Evolutionary conservation across 768 basidiomycete genomes (phyloP).

Genomic region (Mycena epipterygia): DNA sequence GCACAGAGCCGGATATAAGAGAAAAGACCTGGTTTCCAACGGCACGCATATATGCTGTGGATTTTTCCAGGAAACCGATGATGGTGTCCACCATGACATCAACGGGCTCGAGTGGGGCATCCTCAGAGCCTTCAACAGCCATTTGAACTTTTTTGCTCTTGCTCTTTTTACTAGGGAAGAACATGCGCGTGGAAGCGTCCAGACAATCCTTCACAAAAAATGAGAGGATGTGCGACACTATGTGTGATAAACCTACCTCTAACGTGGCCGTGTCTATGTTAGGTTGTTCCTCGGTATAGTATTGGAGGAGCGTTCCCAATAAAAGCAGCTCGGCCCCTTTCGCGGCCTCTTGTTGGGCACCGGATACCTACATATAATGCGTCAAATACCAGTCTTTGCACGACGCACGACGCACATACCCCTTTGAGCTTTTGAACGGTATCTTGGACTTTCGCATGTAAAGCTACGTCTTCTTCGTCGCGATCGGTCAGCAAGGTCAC

Average conservation of each 20-base stretch:
- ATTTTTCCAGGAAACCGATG: constrained; percentile 90
- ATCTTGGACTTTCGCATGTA: constrained; percentile 61
- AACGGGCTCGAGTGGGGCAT: constrained; percentile 69
- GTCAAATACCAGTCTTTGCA: background rate
- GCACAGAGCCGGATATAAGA: constrained; percentile 74
- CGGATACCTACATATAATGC: constrained; percentile 48
- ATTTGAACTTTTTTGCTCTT: constrained; percentile 58
- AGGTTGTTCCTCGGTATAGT: constrained; percentile 72
- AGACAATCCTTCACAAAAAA: constrained; percentile 64
- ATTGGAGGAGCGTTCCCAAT: constrained; percentile 76
- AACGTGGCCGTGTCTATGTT: constrained; percentile 66
- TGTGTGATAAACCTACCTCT: constrained; percentile 61
- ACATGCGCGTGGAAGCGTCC: constrained; percentile 70
- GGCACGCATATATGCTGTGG: constrained; percentile 83
- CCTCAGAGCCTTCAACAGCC: constrained; percentile 50
- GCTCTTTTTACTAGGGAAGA: constrained; percentile 49
- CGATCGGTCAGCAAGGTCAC: constrained; percentile 63
- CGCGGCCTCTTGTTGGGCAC: constrained; percentile 64
- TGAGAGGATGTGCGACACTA: constrained; percentile 8
- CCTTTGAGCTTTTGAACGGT: constrained; percentile 57
- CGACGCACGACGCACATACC: constrained; percentile 47
- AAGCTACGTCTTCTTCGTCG: constrained; percentile 67
- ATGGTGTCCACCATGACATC: constrained; percentile 92
- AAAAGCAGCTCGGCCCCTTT: constrained; percentile 82
- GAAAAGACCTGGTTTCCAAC: constrained; percentile 87